Base-by-base conservation (phyloP, 1,284 basidiomycete species). In the Sparassis latifolia region DNA sequence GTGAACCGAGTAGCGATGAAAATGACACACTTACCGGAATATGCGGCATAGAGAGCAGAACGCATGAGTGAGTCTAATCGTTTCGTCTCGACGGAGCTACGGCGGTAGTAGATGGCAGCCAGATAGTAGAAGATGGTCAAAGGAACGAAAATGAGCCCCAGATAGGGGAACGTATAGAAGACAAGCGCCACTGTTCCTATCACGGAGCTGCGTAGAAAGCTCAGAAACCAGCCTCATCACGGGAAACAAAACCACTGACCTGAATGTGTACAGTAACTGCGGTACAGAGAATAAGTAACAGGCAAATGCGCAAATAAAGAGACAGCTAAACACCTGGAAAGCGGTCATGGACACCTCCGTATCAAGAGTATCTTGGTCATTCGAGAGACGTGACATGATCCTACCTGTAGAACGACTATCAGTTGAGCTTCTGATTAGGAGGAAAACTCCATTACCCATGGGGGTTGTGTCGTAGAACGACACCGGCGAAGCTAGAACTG, bases 381-480 rank as follows among this genome's bases (percentile, higher is more conserved):
- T 86, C 0, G 82, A 83, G 10, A 84, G 62, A 54, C 86, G 65
- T 51, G 78, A 76, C 60, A 79, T 62, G 50, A 82, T 75, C 57
- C 81, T 69, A 55, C 86, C 75, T 82, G 53, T n/a, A 9, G 53
- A 37, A 42, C 44, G 52, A 56, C 55, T 67, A 66, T 31, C 7
- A 37, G 35, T 20, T 12, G 35, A 37, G 35, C 6, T 37, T 7
- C 35, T 37, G 7, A 6, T 37, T 28, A 38, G 10, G 39, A 35
- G 6, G 20, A 33, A 20, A 4, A 12, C 4, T 71, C 71, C 55
- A 55, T 67, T 66, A 67, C 90, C 90, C 51, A 87, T 77, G 0
- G 91, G 90, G 0, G 89, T 92, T 0, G 84, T 87, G 58, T 94
- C 91, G 62, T 92, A 92, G 69, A 89, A 92, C 3, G 82, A 76